phyloP scores from a whole-genome alignment of 495 filamentous ascomycete species.

The Penicillium pancosmium region DNA sequence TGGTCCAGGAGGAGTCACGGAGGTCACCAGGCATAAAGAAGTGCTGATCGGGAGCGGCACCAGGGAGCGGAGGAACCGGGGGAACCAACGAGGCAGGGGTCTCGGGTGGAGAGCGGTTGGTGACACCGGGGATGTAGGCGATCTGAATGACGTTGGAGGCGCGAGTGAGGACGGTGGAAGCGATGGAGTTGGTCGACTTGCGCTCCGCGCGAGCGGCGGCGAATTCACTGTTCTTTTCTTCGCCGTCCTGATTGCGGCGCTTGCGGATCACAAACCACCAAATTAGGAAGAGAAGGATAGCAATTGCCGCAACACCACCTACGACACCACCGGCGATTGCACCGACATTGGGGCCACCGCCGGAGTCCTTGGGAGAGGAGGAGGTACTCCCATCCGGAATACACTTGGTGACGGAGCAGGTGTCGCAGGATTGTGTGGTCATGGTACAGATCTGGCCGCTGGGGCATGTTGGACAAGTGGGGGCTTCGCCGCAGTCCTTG shows the following conservation, averaged over 20 bases:
- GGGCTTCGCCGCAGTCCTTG: conserved; percentile 43
- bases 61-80: conserved; percentile 89
- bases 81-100: conserved; percentile 84
- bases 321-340: conserved; percentile 86
- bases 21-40: conserved; percentile 94
- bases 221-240: conserved; percentile 53
- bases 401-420: conserved; percentile 64
- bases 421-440: conserved; percentile 54
- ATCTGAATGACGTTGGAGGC: conserved; percentile 99
- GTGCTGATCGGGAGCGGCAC: conserved; percentile 75
- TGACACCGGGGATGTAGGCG: conserved; percentile 97
- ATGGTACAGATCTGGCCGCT: conserved; percentile 57
- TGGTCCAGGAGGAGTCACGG: conserved; percentile 82
- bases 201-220: conserved; percentile 75
- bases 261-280: conserved; percentile 88
- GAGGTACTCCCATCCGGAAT: conserved; percentile 40
- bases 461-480: conserved; percentile 54
- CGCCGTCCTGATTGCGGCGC: conserved; percentile 60
- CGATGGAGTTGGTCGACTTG: conserved; percentile 87
- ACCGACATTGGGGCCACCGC: conserved; percentile 65
- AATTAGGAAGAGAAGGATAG: conserved; percentile 71
- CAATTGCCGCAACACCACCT: conserved; percentile 71
- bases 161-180: conserved; percentile 91
- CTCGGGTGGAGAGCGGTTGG: conserved; percentile 82
- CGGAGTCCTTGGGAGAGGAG: conserved; percentile 20